Base-by-base conservation (phyloP, 805 yeast species). In the Candida ponderosae region DNA sequence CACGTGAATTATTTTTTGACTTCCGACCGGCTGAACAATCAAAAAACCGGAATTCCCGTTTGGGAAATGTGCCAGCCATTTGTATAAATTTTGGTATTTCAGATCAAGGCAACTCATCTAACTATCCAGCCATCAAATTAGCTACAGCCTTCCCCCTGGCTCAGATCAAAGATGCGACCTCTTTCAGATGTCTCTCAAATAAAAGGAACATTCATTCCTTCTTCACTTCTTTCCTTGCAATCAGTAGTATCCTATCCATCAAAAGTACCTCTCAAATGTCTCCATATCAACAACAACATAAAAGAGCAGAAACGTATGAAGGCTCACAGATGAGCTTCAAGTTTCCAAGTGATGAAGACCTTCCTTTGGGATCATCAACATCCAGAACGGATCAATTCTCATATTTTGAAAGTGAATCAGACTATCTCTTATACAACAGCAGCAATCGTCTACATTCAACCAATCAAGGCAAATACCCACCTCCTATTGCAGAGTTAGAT, bases 291-390 rank as follows among this genome's bases (percentile, higher is more conserved):
- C 56, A 60, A 41, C 50, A 62, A 21, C 64, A 60, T 44, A 56
- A 39, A 17, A 43, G 56, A 42, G 46, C 68, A 1, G 42, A 51
- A 7, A 63, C 69, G 0, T 64, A 62, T 37, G 56, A 54, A 18
- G 70, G 70, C 5, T 47, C 59, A 2, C 70, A 65, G 42, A 53
- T 60, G 57, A 58, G 46, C 14, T 65, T 65, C 45, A 54, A 56
- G 37, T 65, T 64, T 37, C 70, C 70, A 14, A 52, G 58, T 6
- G 43, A 43, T 4, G 64, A 57, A 34, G 46, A 43, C 30, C 33
- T 45, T 29, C 49, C 43, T 18, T 34, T 40, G 4, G 33, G 32
- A 4, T 29, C 34, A 3, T 26, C 43, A 9, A 7, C 15, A 15
- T 34, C 20, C 18, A n/a, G 6, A 14, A 34, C 5, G 46, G 43